Base-by-base conservation (phyloP, 129 eudicot species). In the Pittosporum tobira region DNA sequence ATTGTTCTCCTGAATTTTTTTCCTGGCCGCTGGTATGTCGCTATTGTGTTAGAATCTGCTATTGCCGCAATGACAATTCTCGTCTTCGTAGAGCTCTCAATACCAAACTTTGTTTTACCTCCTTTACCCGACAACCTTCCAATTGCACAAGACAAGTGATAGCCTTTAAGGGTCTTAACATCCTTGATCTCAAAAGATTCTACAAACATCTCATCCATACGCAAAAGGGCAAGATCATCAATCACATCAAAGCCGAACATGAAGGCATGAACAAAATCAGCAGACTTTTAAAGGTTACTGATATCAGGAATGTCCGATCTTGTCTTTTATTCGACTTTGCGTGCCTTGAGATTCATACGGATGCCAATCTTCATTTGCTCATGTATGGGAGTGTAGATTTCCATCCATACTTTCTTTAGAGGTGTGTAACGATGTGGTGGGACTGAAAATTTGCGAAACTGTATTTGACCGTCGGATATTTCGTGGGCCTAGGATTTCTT, bases 121-220 rank as follows among this genome's bases (percentile, higher is more conserved):
- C 88, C 95, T 65, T 87, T 82, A 12, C 93, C 95, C 24, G 85
- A 79, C 40, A 87, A 34, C 66, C 95, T 73, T 25, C 91, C 91
- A 20, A 86, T 82, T 1, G 91, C 95, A 31, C 91, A 73, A 29
- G 91, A 82, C 6, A 87, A 60, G 61, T 82, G 91, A 42, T 82
- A 83, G 0, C 95, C 95, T 67, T 62, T 69, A 21, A 83, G 62
- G 2, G 95, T 87, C 59, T 87, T 83, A 26, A 87, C 93, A 42
- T 87, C 93, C 74, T 83, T 83, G 20, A 83, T 79, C 71, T 87
- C 88, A 45, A 87, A 87, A 0, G 95, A 87, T 25, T 87, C 95
- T 2, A 87, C 88, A 80, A 87, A n/a, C 6, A 87, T 79, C 69
- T 83, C 95, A 55, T 87, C 95, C 80, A 79, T 46, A 10, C 93